Percentiles rank a stretch among this genome's conserved stretches.
These are phyloP conservation scores for Coniochaeta hoffmannii DNA, from an alignment of 2,329 filamentous ascomycete genomes.

Conservation along the genomic window DNA sequence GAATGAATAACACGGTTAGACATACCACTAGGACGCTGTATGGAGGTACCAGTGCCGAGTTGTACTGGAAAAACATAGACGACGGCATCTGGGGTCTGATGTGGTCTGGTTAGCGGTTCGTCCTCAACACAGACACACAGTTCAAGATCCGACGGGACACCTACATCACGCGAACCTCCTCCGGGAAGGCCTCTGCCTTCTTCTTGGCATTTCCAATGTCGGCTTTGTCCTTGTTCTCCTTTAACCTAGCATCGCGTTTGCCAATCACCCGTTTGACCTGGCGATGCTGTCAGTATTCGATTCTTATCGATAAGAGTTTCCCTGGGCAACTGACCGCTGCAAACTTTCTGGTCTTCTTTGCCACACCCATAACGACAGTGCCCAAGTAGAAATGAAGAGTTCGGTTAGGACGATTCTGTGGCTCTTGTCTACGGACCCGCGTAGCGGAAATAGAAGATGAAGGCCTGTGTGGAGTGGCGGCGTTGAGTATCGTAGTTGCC, in stretches of 20 bases:
- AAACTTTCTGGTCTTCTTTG: slow-evolving; percentile 90
- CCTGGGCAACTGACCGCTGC: slow-evolving; percentile 31
- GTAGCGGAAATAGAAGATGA: not conserved
- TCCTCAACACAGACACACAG: not conserved
- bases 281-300: slow-evolving; percentile 9
- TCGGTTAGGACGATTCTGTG: not conserved
- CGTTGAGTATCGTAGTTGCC: not conserved
- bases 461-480: not conserved
- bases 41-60: slow-evolving; percentile 76
- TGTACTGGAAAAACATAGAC: slow-evolving; percentile 82
- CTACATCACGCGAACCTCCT: slow-evolving; percentile 67
- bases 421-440: not conserved
- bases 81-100: slow-evolving; percentile 68
- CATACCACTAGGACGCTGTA: slow-evolving; percentile 65
- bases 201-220: slow-evolving; percentile 50
- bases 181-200: slow-evolving; percentile 42
- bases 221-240: slow-evolving; percentile 65
- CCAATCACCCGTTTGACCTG: slow-evolving; percentile 77
- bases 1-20: not conserved
- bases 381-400: not conserved
- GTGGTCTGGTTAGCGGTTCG: slow-evolving; percentile 3
- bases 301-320: slow-evolving; percentile 20
- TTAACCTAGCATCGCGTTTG: slow-evolving; percentile 70
- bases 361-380: slow-evolving; percentile 63
- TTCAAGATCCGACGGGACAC: slow-evolving; percentile 14